Evolutionary conservation across 176 grass and related monocot species (phyloP), one percentile per base, ranked within the genome.

Genomic region (Elymus sibiricus): DNA sequence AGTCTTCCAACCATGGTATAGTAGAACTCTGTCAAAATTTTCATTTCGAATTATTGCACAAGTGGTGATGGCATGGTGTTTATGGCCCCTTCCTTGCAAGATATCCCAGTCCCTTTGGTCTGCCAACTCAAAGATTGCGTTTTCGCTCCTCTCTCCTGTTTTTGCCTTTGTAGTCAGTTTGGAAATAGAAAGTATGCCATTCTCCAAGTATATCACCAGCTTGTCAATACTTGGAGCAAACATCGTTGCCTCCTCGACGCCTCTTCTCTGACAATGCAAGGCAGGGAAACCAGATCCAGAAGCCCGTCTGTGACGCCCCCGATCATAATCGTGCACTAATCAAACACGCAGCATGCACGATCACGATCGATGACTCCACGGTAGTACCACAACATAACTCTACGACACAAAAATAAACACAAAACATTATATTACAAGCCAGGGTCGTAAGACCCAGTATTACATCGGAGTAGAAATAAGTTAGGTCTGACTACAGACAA

Each of bases 21-120:
- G 86, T 11, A 95, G 87, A 80, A 95, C 58, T 32, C 55, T 55
- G 46, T 95, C 94, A 22, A 91, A 91, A 26, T 65, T 83, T 64
- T 95, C 89, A 76, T 84, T 79, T 58, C 84, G 82, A 27, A 75
- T 74, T 19, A 16, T 39, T 40, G 85, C 87, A 66, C 75, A 76
- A 59, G 82, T 51, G 4, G 31, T 91, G 71, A 90, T 56, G 70
- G 89, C 86, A 24, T 60, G 76, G 26, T 89, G 87, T 64, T 95
- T 95, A 34, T 40, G 58, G 40, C 64, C 82, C 85, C 83, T 86
- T 0, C 67, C 84, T 83, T 91, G 72, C 6, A 62, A 63, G 24
- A 85, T 70, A 86, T 84, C 71, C 12, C 80, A 59, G 35, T 83
- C 84, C 44, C 13, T 72, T 78, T 44, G 35, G 32, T 22, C 60